Evolutionary conservation across 345 rosid genomes (phyloP).

Genomic region (Bruguiera sexangula): DNA sequence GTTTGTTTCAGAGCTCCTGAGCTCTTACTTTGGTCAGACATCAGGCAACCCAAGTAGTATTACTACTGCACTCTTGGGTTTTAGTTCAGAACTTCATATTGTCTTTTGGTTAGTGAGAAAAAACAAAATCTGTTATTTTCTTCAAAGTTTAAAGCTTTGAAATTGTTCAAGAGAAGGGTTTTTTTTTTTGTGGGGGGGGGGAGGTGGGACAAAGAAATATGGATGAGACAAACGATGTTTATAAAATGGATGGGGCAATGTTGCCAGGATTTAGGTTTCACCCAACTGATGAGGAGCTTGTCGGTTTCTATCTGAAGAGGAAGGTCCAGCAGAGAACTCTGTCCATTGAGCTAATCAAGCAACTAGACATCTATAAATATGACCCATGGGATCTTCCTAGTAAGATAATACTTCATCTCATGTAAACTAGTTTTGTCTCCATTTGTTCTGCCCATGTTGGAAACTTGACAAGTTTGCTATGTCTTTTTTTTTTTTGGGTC

Average conservation of each 20-base stretch:
- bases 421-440: neutral
- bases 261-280: conserved; percentile 91
- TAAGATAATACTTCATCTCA: conserved; percentile 23
- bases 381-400: conserved; percentile 98
- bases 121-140: no score
- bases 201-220: conserved; percentile 11
- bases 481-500: neutral
- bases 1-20: conserved; percentile 2
- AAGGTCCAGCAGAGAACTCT: conserved; percentile 69
- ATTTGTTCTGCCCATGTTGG: neutral
- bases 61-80: no score
- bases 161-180: neutral
- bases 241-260: conserved; percentile 62
- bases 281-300: conserved; percentile 92
- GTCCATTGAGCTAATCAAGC: conserved; percentile 73
- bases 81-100: no score
- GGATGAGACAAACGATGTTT: conserved; percentile 44
- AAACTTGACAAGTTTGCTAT: neutral
- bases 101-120: no score
- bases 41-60: no score
- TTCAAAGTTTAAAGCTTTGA: neutral
- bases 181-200: no score
- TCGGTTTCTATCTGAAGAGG: conserved; percentile 73
- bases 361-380: conserved; percentile 82
- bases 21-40: neutral